Percentiles rank a stretch among this genome's conserved stretches.
Evolutionary conservation across 1,139 yeast species (phyloP).

Genomic region (Pneumocystis sp.): DNA sequence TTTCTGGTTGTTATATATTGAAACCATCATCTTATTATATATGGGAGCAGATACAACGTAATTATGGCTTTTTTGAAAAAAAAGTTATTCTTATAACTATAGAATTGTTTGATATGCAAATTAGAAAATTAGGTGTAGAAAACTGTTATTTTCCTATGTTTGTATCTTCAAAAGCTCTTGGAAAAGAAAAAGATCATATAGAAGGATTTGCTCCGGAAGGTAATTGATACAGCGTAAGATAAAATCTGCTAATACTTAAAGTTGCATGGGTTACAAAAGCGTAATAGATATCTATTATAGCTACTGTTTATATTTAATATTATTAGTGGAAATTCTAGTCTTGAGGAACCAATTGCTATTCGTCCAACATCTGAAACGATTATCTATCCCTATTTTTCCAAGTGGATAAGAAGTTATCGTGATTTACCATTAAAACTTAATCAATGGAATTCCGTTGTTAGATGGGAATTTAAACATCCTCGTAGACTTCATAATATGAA

Average conservation of each 20-base stretch:
- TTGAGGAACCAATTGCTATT: conserved; percentile 96
- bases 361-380: conserved; percentile 99
- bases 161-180: conserved; percentile 80
- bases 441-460: conserved; percentile 96
- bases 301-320: background rate
- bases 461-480: conserved; percentile 99
- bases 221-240: background rate
- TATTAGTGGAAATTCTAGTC: conserved; percentile 55
- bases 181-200: conserved; percentile 95
- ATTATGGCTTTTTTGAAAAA: background rate
- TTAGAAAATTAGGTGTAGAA: conserved; percentile 78
- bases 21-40: conserved; percentile 89
- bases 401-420: conserved; percentile 97
- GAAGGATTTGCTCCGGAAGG: conserved; percentile 97
- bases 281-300: conserved; percentile 4
- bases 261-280: conserved; percentile 99
- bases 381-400: conserved; percentile 98
- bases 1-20: conserved; percentile 94
- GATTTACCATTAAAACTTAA: conserved; percentile 90
- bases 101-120: conserved; percentile 61
- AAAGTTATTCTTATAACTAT: background rate
- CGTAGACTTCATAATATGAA: conserved; percentile 22
- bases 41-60: conserved; percentile 79
- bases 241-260: background rate
- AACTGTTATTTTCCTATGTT: conserved; percentile 98